Percentiles rank a stretch among this genome's conserved stretches.
phyloP scores from a whole-genome alignment of 495 filamentous ascomycete genomes.

The Penicillium egyptiacum region DNA sequence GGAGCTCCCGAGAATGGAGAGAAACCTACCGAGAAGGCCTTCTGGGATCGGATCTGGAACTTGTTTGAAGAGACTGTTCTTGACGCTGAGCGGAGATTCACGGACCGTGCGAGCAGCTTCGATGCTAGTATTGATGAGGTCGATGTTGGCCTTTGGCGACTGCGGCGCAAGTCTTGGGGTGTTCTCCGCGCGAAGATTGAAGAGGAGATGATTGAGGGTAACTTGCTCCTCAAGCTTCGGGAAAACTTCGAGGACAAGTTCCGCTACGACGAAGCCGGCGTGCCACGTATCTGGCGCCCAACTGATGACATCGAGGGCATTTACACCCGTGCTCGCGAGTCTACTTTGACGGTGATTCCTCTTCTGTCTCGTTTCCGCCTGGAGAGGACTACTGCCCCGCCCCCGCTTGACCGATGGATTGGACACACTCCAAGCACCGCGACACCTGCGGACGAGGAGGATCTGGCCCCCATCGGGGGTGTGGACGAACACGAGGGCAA shows the following conservation, averaged over 20 bases:
- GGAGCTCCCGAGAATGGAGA: conserved; percentile 77
- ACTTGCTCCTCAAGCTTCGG: conserved; percentile 88
- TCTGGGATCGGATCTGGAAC: conserved; percentile 96
- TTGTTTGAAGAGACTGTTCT: conserved; percentile 81
- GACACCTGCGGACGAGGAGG: conserved; percentile 83
- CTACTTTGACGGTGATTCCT: conserved; percentile 85
- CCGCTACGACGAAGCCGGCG: conserved; percentile 92
- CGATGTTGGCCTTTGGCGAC: conserved; percentile 87
- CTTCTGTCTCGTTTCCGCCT: conserved; percentile 83
- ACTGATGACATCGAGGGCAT: conserved; percentile 95
- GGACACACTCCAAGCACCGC: conserved; percentile 74
- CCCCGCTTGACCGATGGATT: conserved; percentile 78
- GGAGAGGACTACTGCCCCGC: conserved; percentile 64
- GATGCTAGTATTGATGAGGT: conserved; percentile 90
- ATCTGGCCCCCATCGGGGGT: conserved; percentile 79
- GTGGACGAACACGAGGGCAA: conserved; percentile 91
- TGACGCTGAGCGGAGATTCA: conserved; percentile 81
- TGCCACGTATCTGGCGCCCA: conserved; percentile 94
- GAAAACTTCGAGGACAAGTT: conserved; percentile 99
- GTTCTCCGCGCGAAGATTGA: conserved; percentile 88
- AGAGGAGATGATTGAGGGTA: conserved; percentile 97
- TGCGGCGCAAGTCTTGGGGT: conserved; percentile 91
- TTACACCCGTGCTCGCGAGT: conserved; percentile 87
- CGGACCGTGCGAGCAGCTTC: conserved; percentile 85
- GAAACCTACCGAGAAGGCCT: conserved; percentile 73